Evolutionary conservation across 768 basidiomycete genomes (phyloP).

Genomic region (Tulasnella sp.): DNA sequence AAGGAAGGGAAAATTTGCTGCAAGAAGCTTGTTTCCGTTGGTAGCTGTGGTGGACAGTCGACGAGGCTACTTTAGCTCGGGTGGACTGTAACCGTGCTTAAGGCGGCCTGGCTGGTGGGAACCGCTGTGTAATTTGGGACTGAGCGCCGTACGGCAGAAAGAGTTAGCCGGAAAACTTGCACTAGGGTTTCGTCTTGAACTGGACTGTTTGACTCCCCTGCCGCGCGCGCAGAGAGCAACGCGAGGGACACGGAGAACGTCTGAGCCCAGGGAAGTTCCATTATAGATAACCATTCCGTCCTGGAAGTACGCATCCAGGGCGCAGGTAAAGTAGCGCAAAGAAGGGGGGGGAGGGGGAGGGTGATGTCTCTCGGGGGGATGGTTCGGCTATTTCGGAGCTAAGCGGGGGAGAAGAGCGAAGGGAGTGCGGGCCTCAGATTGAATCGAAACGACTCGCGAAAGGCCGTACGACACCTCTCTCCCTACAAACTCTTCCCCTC

Average conservation of each 20-base stretch:
- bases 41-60: constrained; percentile 4
- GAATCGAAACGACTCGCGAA: constrained; percentile 21
- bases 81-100: not conserved
- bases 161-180: constrained; percentile 17
- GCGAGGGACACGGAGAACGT: not conserved
- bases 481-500: not conserved
- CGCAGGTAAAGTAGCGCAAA: not conserved
- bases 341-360: not conserved
- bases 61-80: not conserved
- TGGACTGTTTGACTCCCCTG: not conserved
- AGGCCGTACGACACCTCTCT: constrained; percentile 12
- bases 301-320: not conserved
- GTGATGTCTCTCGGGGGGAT: constrained; percentile 1
- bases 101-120: not conserved
- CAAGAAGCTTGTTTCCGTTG: constrained; percentile 12
- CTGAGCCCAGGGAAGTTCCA: not conserved
- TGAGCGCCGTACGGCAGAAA: not conserved
- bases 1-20: not conserved
- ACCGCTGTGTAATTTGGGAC: not conserved
- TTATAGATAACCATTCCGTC: not conserved
- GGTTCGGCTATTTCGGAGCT: constrained; percentile 1
- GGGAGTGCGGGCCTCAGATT: constrained; percentile 5
- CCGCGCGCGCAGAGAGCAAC: not conserved
- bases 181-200: constrained; percentile 1
- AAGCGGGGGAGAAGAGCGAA: not conserved